Conservation (phyloP, 257 asterid species). For the Solanum tarijense region DNA sequence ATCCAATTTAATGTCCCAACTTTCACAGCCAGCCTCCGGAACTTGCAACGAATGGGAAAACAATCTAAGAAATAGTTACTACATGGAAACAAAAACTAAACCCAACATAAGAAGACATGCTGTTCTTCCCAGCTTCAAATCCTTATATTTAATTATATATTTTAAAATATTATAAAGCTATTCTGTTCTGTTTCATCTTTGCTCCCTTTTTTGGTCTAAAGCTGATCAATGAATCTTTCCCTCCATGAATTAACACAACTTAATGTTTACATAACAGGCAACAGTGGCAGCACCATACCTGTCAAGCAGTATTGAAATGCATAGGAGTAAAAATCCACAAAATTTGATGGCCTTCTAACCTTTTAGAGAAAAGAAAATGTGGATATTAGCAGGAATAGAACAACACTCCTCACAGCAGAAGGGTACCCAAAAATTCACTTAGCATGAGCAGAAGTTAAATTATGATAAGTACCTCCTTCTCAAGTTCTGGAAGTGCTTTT, state of each 20-base stretch:
- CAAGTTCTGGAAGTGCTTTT: conserved; percentile 72
- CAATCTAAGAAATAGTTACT: not conserved
- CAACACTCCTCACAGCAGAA: not conserved
- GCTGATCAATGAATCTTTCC: not conserved
- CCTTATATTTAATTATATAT: not conserved
- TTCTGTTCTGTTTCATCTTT: not conserved
- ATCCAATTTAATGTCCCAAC: not conserved
- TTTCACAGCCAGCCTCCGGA: not conserved
- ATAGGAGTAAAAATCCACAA: conserved; percentile 51
- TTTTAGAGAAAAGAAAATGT: conserved; percentile 12
- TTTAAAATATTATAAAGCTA: not conserved
- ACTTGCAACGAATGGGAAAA: not conserved
- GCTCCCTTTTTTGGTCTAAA: not conserved
- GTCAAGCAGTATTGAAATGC: conserved; percentile 65
- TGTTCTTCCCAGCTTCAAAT: not conserved
- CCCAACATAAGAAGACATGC: not conserved
- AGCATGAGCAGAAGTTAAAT: conserved; percentile 3
- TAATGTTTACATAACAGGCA: not conserved
- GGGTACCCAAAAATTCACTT: not conserved
- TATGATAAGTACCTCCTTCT: conserved; percentile 48
- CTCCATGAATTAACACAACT: not conserved
- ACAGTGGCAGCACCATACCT: conserved; percentile 26
- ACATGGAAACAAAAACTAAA: not conserved
- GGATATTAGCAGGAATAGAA: not conserved
- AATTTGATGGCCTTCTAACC: conserved; percentile 41